Percentiles rank a stretch among this genome's conserved stretches.
Evolutionary conservation across 768 basidiomycete species (phyloP).

Genomic region (Boletus rufocinnamomeus): DNA sequence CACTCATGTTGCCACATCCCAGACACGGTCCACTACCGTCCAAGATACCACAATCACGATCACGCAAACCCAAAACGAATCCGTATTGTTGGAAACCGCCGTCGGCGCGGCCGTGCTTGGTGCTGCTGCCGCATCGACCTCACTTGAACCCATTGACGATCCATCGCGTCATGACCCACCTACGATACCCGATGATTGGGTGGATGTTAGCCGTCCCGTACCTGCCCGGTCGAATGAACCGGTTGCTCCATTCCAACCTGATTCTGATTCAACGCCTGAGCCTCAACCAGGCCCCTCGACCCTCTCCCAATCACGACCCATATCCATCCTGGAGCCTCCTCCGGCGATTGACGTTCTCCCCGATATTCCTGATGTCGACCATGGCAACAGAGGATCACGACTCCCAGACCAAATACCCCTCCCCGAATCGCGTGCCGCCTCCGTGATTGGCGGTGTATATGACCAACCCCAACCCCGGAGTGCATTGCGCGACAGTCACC

Average conservation of each 20-base stretch:
- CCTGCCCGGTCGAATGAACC: conserved; percentile 11
- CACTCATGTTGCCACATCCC: conserved; percentile 9
- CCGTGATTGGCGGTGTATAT: conserved; percentile 29
- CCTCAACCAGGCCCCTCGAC: conserved; percentile 1
- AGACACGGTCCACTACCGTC: conserved; percentile 4
- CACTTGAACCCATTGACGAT: conserved; percentile 11
- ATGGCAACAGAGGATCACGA: conserved; percentile 1
- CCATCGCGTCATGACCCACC: conserved; percentile 23
- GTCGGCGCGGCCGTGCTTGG: not conserved
- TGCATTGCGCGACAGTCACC: conserved; percentile 13
- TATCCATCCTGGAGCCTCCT: conserved; percentile 15
- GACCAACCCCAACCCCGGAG: conserved; percentile 27
- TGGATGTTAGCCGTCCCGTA: conserved; percentile 21
- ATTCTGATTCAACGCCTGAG: conserved; percentile 9
- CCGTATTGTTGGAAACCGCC: conserved; percentile 4
- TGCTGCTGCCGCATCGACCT: conserved; percentile 1
- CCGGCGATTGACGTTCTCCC: conserved; percentile 13
- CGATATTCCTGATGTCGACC: conserved; percentile 24
- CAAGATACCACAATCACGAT: conserved; percentile 13
- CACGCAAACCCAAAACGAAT: conserved; percentile 16
- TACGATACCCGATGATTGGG: conserved; percentile 34
- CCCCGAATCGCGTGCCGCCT: conserved; percentile 34
- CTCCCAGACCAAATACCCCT: conserved; percentile 27
- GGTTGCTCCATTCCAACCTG: conserved; percentile 2
- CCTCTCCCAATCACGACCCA: conserved; percentile 13